These are phyloP conservation scores for Penicillium manginii DNA, from an alignment of 495 filamentous ascomycete genomes.

Conservation along the genomic window DNA sequence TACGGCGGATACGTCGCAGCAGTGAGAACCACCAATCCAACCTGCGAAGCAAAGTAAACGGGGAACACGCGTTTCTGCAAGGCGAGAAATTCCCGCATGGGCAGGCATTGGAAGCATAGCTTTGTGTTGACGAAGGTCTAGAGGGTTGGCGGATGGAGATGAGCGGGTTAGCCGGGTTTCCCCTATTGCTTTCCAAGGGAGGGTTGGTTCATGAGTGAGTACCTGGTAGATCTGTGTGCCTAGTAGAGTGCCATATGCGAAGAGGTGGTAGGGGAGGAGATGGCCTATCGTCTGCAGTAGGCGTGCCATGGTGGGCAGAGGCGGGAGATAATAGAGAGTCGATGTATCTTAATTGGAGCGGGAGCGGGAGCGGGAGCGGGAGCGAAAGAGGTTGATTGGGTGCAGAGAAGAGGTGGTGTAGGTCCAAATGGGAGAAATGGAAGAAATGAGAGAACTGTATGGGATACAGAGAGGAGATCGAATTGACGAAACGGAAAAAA, in stretches of 20 bases:
- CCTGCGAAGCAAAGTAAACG: constrained; percentile 53
- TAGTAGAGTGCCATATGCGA: constrained; percentile 56
- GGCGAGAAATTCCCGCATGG: constrained; percentile 50
- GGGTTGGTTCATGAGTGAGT: too few relatives aligned
- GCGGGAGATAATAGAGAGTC: too few relatives aligned
- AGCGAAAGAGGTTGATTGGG: neutral
- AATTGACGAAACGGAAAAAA: too few relatives aligned
- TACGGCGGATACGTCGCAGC: constrained; percentile 49
- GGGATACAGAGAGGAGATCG: too few relatives aligned
- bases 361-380: neutral
- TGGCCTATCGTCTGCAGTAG: constrained; percentile 21
- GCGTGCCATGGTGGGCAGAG: constrained; percentile 15
- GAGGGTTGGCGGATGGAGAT: neutral
- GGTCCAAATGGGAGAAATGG: neutral
- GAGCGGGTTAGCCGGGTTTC: neutral
- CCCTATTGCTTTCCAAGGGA: too few relatives aligned
- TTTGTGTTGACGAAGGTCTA: constrained; percentile 59
- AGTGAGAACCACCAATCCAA: constrained; percentile 45
- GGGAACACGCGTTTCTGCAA: constrained; percentile 60
- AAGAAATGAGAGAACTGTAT: neutral
- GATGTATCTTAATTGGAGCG: too few relatives aligned
- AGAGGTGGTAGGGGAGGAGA: constrained; percentile 50
- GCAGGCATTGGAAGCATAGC: constrained; percentile 48
- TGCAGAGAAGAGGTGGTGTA: neutral
- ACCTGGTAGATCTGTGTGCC: constrained; percentile 56